Conservation (phyloP, 1,139 yeast species). For the Casaregolazyma suthepensis region DNA sequence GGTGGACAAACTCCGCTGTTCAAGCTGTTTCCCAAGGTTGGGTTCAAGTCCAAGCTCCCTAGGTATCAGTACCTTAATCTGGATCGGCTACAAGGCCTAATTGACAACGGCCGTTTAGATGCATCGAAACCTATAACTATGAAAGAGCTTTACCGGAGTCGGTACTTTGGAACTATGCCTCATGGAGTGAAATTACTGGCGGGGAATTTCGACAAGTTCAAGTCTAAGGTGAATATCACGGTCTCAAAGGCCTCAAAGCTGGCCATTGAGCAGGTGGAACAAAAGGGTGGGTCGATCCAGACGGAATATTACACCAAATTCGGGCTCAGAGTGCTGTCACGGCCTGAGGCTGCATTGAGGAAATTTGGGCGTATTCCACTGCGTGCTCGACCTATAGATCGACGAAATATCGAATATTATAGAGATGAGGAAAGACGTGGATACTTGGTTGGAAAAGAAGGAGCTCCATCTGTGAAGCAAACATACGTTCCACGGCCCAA, state of each 20-base stretch:
- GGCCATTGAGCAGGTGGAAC: slow-evolving; percentile 71
- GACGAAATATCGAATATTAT: slow-evolving; percentile 76
- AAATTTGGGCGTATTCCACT: slow-evolving; percentile 77
- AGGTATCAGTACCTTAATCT: slow-evolving; percentile 38
- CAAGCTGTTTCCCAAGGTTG: slow-evolving; percentile 84
- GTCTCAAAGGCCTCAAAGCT: slow-evolving; percentile 73
- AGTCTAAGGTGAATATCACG: slow-evolving; percentile 56
- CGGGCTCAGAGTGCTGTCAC: slow-evolving; percentile 66
- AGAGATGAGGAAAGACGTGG: slow-evolving; percentile 70
- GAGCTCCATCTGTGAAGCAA: slow-evolving; percentile 31
- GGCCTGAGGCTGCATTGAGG: slow-evolving; percentile 63
- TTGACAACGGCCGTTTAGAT: slow-evolving; percentile 40
- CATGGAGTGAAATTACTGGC: slow-evolving; percentile 84
- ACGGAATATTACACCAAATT: slow-evolving; percentile 63
- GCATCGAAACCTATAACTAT: slow-evolving; percentile 60
- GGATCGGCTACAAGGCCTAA: slow-evolving; percentile 54
- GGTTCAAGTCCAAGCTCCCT: slow-evolving; percentile 49
- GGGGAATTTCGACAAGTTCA: slow-evolving; percentile 51
- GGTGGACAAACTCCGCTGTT: slow-evolving; percentile 98
- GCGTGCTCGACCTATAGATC: slow-evolving; percentile 78
- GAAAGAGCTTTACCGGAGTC: slow-evolving; percentile 62
- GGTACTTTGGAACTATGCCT: slow-evolving; percentile 58
- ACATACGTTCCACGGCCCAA: slow-evolving; percentile 22
- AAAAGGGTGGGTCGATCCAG: slow-evolving; percentile 63
- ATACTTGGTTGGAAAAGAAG: slow-evolving; percentile 44